phyloP scores from a whole-genome alignment of 2,329 filamentous ascomycete species.

The Teratosphaeria pseudoeucalypti region DNA sequence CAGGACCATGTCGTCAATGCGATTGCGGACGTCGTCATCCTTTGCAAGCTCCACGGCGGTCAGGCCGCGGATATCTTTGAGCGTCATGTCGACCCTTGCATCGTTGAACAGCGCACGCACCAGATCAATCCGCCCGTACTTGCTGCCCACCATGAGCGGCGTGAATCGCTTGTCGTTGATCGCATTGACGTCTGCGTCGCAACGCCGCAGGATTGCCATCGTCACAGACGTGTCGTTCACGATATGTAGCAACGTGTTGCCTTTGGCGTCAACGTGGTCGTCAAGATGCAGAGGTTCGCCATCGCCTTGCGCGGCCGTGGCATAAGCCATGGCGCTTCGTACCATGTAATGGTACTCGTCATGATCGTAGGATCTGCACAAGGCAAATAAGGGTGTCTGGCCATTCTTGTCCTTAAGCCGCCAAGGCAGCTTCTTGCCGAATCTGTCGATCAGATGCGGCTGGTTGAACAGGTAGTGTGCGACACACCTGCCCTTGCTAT shows the following conservation, averaged over 20 bases:
- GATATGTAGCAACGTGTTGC: conserved; percentile 92
- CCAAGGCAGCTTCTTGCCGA: conserved; percentile 78
- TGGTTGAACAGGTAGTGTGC: conserved; percentile 96
- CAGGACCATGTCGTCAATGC: conserved; percentile 85
- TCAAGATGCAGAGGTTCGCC: conserved; percentile 75
- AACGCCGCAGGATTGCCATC: conserved; percentile 63
- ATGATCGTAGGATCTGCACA: conserved; percentile 93
- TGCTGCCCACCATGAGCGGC: conserved; percentile 94
- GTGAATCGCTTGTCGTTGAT: conserved; percentile 93
- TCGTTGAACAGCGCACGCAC: conserved; percentile 82
- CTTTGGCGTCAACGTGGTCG: conserved; percentile 83
- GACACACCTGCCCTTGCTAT: conserved; percentile 75
- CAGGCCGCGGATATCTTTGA: conserved; percentile 75
- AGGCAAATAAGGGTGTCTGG: conserved; percentile 91
- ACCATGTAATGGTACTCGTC: conserved; percentile 81
- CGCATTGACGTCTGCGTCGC: conserved; percentile 92
- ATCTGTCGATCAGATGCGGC: conserved; percentile 64
- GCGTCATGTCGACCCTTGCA: conserved; percentile 71
- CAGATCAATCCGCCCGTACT: conserved; percentile 91
- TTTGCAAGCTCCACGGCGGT: conserved; percentile 95
- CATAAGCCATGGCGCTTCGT: conserved; percentile 63
- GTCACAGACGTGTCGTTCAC: conserved; percentile 77
- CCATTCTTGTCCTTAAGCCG: conserved; percentile 87
- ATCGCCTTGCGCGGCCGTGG: conserved; percentile 65
- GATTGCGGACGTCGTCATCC: conserved; percentile 92